Percentiles rank a stretch among this genome's conserved stretches.
phyloP scores from a whole-genome alignment of 164 flowering plant genomes.

The Cinnamomum chago region DNA sequence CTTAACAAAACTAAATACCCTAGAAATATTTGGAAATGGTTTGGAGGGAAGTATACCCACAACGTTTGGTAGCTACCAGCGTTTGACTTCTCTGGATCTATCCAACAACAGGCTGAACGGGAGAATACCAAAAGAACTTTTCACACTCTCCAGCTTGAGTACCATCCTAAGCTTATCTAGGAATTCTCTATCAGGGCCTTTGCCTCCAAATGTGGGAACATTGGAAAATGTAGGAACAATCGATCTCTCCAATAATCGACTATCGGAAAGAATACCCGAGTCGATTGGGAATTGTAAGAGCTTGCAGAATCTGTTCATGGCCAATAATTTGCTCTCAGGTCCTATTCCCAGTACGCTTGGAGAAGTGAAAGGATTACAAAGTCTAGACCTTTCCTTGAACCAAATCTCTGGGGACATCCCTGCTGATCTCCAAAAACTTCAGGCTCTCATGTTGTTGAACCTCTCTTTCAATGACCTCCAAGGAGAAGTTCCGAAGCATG shows the following conservation, averaged over 20 bases:
- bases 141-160: constrained; percentile 14
- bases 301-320: constrained; percentile 13
- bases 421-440: constrained; percentile 11
- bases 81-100: constrained; percentile 7
- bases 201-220: background rate
- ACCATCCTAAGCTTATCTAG: background rate
- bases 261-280: background rate
- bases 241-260: constrained; percentile 23
- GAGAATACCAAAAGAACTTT: constrained; percentile 14
- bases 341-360: constrained; percentile 9
- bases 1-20: constrained; percentile 1
- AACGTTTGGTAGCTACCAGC: constrained; percentile 13
- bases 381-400: constrained; percentile 49
- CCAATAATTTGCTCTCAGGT: background rate
- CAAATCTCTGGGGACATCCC: constrained; percentile 49
- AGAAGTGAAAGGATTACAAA: constrained; percentile 27
- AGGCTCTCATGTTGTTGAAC: constrained; percentile 27
- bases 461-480: constrained; percentile 43
- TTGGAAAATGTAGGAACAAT: background rate
- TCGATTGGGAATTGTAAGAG: constrained; percentile 2
- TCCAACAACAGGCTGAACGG: constrained; percentile 24
- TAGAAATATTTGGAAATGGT: background rate
- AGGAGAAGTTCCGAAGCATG: constrained; percentile 39
- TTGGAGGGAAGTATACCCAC: constrained; percentile 32
- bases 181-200: constrained; percentile 20